These are phyloP conservation scores for Alternaria arbusti DNA, from an alignment of 2,329 filamentous ascomycete species.

Conservation along the genomic window DNA sequence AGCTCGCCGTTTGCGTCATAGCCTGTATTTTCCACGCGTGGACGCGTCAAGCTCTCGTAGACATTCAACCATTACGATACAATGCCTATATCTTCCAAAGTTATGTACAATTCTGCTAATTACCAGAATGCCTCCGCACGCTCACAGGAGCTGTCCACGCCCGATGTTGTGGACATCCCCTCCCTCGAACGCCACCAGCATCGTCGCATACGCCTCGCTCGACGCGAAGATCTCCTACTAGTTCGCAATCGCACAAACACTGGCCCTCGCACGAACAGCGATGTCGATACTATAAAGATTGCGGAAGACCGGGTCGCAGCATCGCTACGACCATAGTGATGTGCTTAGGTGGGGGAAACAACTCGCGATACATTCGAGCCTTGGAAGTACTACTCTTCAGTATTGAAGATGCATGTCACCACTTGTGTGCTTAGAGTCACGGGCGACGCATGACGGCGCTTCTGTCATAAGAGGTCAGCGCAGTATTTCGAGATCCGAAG, in stretches of 20 bases:
- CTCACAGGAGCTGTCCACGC: no score
- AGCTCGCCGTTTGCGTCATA: background rate
- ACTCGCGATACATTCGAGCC: background rate
- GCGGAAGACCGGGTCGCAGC: background rate
- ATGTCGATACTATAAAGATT: background rate
- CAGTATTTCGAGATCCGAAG: background rate
- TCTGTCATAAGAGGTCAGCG: background rate
- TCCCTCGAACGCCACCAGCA: background rate
- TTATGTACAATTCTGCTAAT: background rate
- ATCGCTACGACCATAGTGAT: background rate
- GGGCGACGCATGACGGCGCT: background rate
- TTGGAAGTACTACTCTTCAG: background rate
- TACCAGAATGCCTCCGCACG: background rate
- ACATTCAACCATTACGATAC: background rate
- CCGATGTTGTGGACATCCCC: no score
- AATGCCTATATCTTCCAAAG: background rate
- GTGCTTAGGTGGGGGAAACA: background rate
- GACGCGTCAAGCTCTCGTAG: background rate
- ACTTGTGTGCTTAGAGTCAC: background rate
- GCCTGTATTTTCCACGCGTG: background rate
- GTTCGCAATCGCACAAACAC: background rate
- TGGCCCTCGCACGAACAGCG: background rate
- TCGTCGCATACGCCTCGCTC: background rate
- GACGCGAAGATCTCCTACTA: background rate
- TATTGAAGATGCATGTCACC: background rate